Conservation (phyloP, 169 alveolate species). For the Plasmodium adleri region DNA sequence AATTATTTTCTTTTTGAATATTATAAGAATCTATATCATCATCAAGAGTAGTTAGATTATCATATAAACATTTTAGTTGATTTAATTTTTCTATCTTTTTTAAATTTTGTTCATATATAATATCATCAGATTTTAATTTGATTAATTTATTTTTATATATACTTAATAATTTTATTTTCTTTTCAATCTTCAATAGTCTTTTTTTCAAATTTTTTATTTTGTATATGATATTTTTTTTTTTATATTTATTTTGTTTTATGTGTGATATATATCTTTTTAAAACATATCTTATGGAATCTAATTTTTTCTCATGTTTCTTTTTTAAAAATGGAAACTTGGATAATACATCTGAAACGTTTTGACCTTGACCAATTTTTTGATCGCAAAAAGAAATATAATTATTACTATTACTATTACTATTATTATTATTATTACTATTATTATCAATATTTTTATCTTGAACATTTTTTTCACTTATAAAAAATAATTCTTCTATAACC, state of each 20-base stretch:
- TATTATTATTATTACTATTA: no score
- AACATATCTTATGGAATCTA: conserved; percentile 36
- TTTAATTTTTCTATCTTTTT: conserved; percentile 41
- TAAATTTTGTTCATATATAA: conserved; percentile 4
- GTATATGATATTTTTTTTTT: neutral
- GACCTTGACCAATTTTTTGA: no score
- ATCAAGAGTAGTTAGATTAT: neutral
- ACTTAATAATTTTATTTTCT: conserved; percentile 17
- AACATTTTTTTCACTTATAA: no score
- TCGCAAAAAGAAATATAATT: no score
- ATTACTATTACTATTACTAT: no score
- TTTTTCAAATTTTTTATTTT: conserved; percentile 17
- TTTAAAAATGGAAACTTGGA: neutral
- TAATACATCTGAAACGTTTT: no score
- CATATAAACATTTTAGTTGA: conserved; percentile 30
- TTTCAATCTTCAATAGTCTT: conserved; percentile 20
- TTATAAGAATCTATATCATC: neutral
- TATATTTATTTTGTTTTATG: neutral
- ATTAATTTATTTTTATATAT: conserved; percentile 33
- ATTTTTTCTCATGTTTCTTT: neutral
- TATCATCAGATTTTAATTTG: conserved; percentile 12
- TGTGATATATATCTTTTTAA: conserved; percentile 11
- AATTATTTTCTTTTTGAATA: neutral
- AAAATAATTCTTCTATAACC: no score
- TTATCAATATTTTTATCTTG: no score